Conservation (phyloP, 352 stramenopile genomes). For the Albugo candida region DNA sequence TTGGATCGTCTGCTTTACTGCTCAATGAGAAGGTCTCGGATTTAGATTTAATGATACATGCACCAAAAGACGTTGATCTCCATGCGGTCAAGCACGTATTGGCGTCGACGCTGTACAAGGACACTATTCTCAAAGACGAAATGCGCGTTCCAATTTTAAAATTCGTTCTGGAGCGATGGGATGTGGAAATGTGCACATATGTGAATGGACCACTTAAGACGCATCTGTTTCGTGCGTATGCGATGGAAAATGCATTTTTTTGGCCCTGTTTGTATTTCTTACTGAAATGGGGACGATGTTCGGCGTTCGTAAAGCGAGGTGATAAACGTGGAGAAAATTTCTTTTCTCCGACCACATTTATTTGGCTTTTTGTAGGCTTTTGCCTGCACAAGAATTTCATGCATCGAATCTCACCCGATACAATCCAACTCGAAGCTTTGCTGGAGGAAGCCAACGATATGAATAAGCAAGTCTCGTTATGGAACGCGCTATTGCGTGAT, state of each 20-base stretch:
- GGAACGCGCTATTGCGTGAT: conserved; percentile 24
- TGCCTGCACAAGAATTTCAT: conserved; percentile 31
- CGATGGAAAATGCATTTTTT: conserved; percentile 42
- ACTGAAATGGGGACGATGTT: conserved; percentile 53
- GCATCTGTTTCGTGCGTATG: conserved; percentile 42
- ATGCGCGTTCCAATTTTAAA: conserved; percentile 41
- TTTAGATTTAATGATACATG: conserved; percentile 33
- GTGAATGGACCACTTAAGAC: conserved; percentile 52
- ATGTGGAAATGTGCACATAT: conserved; percentile 33
- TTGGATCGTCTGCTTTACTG: conserved; percentile 45
- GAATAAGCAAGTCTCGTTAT: conserved; percentile 45
- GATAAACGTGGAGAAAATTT: conserved; percentile 27
- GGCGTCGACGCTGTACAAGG: conserved; percentile 12
- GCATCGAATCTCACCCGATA: conserved; percentile 13
- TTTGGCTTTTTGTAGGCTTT: conserved; percentile 57
- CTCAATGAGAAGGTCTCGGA: conserved; percentile 66
- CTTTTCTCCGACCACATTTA: conserved; percentile 41
- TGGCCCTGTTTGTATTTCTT: conserved; percentile 56
- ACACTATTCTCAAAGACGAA: conserved; percentile 21
- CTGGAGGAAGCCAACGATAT: conserved; percentile 16
- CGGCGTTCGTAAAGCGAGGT: conserved; percentile 35
- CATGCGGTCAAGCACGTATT: background rate
- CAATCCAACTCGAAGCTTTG: conserved; percentile 13
- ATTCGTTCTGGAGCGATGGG: conserved; percentile 44
- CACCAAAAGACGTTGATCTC: conserved; percentile 17